Evolutionary conservation across 2,329 filamentous ascomycete species (phyloP).

Genomic region (Coniochaeta prunicola): DNA sequence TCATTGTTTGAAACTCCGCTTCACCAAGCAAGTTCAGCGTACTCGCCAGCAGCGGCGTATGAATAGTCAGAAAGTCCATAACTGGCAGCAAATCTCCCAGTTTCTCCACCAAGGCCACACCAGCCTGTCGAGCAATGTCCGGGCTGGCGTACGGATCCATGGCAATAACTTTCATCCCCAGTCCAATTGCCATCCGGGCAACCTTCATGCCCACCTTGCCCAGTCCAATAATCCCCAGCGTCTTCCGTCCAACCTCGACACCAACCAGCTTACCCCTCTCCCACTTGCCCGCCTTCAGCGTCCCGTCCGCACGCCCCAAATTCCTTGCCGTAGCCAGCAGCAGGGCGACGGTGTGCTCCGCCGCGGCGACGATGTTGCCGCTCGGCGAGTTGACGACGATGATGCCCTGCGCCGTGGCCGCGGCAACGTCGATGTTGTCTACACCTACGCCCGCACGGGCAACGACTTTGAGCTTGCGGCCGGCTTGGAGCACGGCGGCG

Average conservation of each 20-base stretch:
- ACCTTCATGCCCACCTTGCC: slow-evolving; percentile 82
- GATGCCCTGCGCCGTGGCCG: slow-evolving; percentile 65
- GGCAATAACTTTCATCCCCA: slow-evolving; percentile 69
- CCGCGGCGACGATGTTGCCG: slow-evolving; percentile 75
- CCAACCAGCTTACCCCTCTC: slow-evolving; percentile 68
- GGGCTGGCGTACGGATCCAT: slow-evolving; percentile 72
- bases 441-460: slow-evolving; percentile 76
- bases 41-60: slow-evolving; percentile 71
- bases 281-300: slow-evolving; percentile 66
- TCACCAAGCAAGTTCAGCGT: slow-evolving; percentile 68
- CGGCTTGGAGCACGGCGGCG: slow-evolving; percentile 56
- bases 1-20: slow-evolving; percentile 63
- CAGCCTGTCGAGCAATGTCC: slow-evolving; percentile 61
- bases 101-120: slow-evolving; percentile 53
- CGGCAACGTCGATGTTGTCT: slow-evolving; percentile 72
- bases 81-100: slow-evolving; percentile 55
- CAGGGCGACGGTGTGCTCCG: slow-evolving; percentile 70
- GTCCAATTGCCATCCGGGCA: slow-evolving; percentile 67
- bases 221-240: slow-evolving; percentile 66
- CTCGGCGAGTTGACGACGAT: slow-evolving; percentile 75
- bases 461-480: slow-evolving; percentile 65
- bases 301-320: slow-evolving; percentile 61
- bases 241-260: slow-evolving; percentile 72
- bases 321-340: slow-evolving; percentile 69
- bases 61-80: slow-evolving; percentile 72